A percentile compares a stretch with the other conserved stretches of the same genome.
These are phyloP conservation scores for Akanthomyces lecanii DNA, from an alignment of 2,329 filamentous ascomycete species.

Conservation along the genomic window DNA sequence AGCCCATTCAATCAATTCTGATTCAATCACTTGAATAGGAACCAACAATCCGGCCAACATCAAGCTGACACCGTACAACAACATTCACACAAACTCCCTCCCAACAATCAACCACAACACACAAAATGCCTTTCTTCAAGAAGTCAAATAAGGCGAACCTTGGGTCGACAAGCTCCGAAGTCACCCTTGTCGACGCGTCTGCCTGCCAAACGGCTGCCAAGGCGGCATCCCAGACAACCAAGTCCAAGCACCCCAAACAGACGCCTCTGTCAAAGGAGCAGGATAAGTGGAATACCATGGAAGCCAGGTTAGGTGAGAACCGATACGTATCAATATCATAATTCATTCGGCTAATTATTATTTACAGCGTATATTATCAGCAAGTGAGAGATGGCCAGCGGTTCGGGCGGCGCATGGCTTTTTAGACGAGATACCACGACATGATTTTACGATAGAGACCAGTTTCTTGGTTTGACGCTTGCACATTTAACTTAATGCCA, in stretches of 20 bases:
- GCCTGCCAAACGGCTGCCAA: neutral
- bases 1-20: neutral
- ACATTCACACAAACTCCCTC: neutral
- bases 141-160: slow-evolving; percentile 1
- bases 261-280: neutral
- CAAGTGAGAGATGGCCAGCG: slow-evolving; percentile 11
- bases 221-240: neutral
- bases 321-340: neutral
- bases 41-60: neutral
- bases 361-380: slow-evolving; percentile 5
- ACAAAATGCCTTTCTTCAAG: slow-evolving; percentile 12
- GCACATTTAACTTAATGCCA: neutral
- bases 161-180: slow-evolving; percentile 6
- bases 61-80: neutral
- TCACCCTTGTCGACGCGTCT: slow-evolving; percentile 7
- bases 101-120: neutral
- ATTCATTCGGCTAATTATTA: neutral
- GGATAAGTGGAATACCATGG: slow-evolving; percentile 12
- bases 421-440: slow-evolving; percentile 10
- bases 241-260: slow-evolving; percentile 10
- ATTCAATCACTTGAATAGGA: neutral
- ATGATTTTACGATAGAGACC: slow-evolving; percentile 5
- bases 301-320: slow-evolving; percentile 12
- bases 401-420: neutral
- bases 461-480: neutral